Conservation (phyloP, 2,329 filamentous ascomycete genomes). For the Diaporthe humulicola region DNA sequence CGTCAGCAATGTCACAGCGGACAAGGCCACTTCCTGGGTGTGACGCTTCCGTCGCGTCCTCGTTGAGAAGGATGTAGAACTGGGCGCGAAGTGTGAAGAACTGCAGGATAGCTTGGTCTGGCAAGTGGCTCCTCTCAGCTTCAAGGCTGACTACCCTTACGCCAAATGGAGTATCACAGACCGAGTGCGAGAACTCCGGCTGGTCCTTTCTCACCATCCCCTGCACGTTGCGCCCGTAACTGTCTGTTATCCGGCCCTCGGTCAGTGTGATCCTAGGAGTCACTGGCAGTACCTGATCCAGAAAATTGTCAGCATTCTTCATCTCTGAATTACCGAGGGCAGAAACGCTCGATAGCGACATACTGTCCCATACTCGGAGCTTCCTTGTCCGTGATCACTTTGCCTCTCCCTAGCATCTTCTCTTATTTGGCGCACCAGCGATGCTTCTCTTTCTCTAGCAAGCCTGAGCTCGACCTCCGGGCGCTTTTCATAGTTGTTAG, state of each 20-base stretch:
- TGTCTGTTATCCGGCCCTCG: background rate
- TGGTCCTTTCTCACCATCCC: background rate
- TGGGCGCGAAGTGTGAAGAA: constrained; percentile 49
- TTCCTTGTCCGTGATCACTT: no score
- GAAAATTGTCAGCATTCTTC: background rate
- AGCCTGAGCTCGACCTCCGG: no score
- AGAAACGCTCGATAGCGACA: background rate
- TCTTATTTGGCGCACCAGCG: no score
- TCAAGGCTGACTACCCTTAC: constrained; percentile 8
- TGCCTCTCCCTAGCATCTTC: no score
- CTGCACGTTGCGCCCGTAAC: background rate
- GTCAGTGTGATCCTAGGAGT: background rate
- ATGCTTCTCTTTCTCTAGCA: no score
- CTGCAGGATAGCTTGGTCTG: constrained; percentile 46
- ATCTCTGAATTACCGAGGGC: background rate
- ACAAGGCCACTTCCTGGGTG: constrained; percentile 35
- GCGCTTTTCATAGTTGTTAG: no score
- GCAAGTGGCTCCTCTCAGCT: background rate
- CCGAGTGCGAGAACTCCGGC: background rate
- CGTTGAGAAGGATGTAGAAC: constrained; percentile 38
- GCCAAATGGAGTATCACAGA: constrained; percentile 34
- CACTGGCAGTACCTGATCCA: background rate
- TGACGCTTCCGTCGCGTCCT: background rate
- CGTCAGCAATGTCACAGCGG: constrained; percentile 47
- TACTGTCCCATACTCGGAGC: background rate